These are phyloP conservation scores for Recurvomyces mirabilis DNA, from an alignment of 495 filamentous ascomycete genomes.

Conservation along the genomic window DNA sequence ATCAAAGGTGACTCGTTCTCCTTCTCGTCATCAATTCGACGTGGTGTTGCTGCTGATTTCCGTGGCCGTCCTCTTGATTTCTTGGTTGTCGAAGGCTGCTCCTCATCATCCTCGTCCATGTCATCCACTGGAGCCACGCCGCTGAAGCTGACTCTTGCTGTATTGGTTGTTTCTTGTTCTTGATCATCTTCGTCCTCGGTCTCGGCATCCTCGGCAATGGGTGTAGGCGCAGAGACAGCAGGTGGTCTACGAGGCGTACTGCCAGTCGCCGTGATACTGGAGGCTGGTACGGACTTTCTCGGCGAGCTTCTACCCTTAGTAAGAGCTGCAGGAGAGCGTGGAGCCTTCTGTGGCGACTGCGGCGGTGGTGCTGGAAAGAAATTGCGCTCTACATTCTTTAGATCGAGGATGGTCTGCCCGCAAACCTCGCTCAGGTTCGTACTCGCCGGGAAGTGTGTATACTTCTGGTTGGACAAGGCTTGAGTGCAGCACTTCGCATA, in stretches of 20 bases:
- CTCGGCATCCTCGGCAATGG: slow-evolving; percentile 6
- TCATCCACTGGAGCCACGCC: neutral
- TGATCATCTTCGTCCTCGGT: neutral
- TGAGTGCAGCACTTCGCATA: slow-evolving; percentile 76
- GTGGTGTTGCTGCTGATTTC: slow-evolving; percentile 12
- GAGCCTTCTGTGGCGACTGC: slow-evolving; percentile 7
- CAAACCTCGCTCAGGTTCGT: slow-evolving; percentile 91
- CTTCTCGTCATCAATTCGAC: slow-evolving; percentile 40
- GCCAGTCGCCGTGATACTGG: neutral
- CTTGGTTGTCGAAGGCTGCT: slow-evolving; percentile 14
- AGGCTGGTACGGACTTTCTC: slow-evolving; percentile 7
- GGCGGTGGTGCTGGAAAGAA: slow-evolving; percentile 37
- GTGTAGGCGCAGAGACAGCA: neutral
- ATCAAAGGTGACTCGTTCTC: slow-evolving; percentile 79
- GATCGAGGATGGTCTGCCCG: slow-evolving; percentile 67
- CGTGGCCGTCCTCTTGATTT: slow-evolving; percentile 11
- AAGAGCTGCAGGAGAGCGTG: neutral
- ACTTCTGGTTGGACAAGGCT: slow-evolving; percentile 54
- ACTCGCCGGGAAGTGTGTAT: slow-evolving; percentile 68
- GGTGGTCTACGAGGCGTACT: neutral
- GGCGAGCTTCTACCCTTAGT: neutral
- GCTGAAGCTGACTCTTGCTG: neutral
- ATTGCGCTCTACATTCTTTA: slow-evolving; percentile 40
- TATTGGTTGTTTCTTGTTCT: neutral
- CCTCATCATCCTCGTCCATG: slow-evolving; percentile 2